A percentile compares a stretch with the other conserved stretches of the same genome.
phyloP scores from a whole-genome alignment of 2,329 filamentous ascomycete species.

The Coniochaeta sp. region DNA sequence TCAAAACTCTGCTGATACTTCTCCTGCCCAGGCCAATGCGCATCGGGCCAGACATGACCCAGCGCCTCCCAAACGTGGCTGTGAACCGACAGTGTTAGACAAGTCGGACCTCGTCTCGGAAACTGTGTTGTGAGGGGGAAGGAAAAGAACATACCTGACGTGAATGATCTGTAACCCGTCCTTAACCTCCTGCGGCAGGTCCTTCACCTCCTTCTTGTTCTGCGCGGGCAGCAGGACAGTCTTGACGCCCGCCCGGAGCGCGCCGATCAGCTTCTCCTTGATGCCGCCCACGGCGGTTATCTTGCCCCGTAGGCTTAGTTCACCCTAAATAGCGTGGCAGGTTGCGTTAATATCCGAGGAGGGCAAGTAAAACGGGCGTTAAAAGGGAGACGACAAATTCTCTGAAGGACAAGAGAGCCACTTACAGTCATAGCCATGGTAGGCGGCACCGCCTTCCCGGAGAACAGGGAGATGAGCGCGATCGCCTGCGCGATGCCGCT shows the following conservation, averaged over 20 bases:
- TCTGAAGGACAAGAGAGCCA: no score
- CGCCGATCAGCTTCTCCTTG: slow-evolving; percentile 97
- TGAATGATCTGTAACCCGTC: slow-evolving; percentile 82
- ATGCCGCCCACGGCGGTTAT: slow-evolving; percentile 95
- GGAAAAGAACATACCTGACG: slow-evolving; percentile 77
- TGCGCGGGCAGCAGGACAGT: slow-evolving; percentile 81
- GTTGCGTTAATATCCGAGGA: background rate
- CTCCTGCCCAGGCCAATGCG: slow-evolving; percentile 71
- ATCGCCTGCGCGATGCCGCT: slow-evolving; percentile 93
- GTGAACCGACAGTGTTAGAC: background rate
- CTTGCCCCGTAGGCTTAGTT: slow-evolving; percentile 74
- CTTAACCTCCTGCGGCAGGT: slow-evolving; percentile 84
- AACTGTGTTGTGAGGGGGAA: no score
- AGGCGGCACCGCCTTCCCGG: slow-evolving; percentile 76
- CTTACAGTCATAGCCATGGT: slow-evolving; percentile 90
- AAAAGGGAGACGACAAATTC: slow-evolving; percentile 1
- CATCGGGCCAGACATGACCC: slow-evolving; percentile 84
- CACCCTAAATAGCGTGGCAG: slow-evolving; percentile 38
- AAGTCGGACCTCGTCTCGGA: no score
- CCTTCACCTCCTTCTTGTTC: slow-evolving; percentile 87
- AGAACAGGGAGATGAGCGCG: slow-evolving; percentile 85
- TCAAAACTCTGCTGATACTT: slow-evolving; percentile 57
- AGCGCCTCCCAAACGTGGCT: slow-evolving; percentile 95
- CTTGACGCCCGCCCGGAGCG: slow-evolving; percentile 87
- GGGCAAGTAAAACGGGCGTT: slow-evolving; percentile 5